Evolutionary conservation across 2,329 filamentous ascomycete genomes (phyloP).

Genomic region (Microsporum canis): DNA sequence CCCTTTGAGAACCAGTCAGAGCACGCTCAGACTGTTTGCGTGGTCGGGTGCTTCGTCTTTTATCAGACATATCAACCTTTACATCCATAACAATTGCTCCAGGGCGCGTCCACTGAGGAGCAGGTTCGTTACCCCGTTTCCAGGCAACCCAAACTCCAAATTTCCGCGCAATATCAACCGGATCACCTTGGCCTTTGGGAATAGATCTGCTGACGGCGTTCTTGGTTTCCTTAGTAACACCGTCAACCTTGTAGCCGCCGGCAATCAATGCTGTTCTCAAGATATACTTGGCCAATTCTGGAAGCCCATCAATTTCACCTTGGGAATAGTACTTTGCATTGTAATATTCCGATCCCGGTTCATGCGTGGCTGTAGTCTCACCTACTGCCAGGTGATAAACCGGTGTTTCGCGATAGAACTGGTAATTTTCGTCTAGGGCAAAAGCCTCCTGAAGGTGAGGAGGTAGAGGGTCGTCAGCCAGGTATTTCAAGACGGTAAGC

Average conservation of each 20-base stretch:
- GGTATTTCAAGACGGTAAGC: conserved; percentile 54
- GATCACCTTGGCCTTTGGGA: conserved; percentile 51
- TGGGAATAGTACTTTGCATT: conserved; percentile 53
- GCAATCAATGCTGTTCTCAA: conserved; percentile 53
- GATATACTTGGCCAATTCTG: conserved; percentile 49
- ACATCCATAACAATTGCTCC: conserved; percentile 43
- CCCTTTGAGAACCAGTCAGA: conserved; percentile 25
- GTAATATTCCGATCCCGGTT: conserved; percentile 43
- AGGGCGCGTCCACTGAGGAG: conserved; percentile 51
- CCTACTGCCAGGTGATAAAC: conserved; percentile 43
- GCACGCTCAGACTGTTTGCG: conserved; percentile 47
- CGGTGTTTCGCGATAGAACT: conserved; percentile 44
- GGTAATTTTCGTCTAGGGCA: conserved; percentile 41
- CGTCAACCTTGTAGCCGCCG: conserved; percentile 47
- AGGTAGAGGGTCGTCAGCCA: conserved; percentile 54
- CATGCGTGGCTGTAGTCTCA: conserved; percentile 39
- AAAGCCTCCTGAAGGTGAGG: conserved; percentile 44
- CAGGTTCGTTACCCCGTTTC: conserved; percentile 54
- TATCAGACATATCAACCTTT: conserved; percentile 39
- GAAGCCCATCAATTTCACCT: conserved; percentile 49
- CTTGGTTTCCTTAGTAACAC: conserved; percentile 46
- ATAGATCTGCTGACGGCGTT: conserved; percentile 53
- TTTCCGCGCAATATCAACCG: conserved; percentile 46
- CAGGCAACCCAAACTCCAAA: conserved; percentile 57
- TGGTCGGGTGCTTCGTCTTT: conserved; percentile 45